Evolutionary conservation across 1,139 yeast species (phyloP), one percentile per base, ranked within the genome.

Genomic region (Kodamaea alishanica): DNA sequence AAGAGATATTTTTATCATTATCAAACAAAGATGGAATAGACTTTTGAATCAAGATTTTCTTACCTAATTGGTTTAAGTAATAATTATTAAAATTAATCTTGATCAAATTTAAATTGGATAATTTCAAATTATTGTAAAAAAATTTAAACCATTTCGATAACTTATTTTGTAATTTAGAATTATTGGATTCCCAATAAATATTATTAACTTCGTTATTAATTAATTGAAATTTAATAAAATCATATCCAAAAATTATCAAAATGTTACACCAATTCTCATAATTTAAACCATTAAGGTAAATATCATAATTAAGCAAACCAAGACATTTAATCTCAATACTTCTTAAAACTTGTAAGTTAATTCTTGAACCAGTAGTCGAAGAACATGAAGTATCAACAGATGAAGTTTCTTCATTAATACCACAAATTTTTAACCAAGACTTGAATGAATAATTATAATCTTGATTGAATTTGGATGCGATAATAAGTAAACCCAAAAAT

Each of bases 391-490:
- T 15, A 15, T 15, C 20, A 15, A 15, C 4, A 8, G 43, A 26
- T 15, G 38, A 38, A 8, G 34, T 46, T 15, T 47, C 52, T 37
- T 47, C 56, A 35, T 71, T 50, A 48, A 81, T 66, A 1, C 94
- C 92, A 37, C 87, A 77, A 37, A 86, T 80, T 53, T 78, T 79
- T 38, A 84, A 68, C 95, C 95, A 86, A n/a, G 85, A 77, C 48
- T 70, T 71, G 48, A 83, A 73, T 20, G 84, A 70, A 58, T 77
- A 84, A 54, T 82, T 83, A 41, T 80, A 76, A 60, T 86, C 95
- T 56, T 81, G 88, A 45, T 76, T 70, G 56, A 80, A 84, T 56
- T 86, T 86, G 39, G 84, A 76, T 1, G 92, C 81, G 35, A 85
- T 64, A 41, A 85, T 82, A 38, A 85, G 58, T 50, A 84, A 71